Base-by-base conservation (phyloP, 2,329 filamentous ascomycete species). In the Sarocladium oryzae region DNA sequence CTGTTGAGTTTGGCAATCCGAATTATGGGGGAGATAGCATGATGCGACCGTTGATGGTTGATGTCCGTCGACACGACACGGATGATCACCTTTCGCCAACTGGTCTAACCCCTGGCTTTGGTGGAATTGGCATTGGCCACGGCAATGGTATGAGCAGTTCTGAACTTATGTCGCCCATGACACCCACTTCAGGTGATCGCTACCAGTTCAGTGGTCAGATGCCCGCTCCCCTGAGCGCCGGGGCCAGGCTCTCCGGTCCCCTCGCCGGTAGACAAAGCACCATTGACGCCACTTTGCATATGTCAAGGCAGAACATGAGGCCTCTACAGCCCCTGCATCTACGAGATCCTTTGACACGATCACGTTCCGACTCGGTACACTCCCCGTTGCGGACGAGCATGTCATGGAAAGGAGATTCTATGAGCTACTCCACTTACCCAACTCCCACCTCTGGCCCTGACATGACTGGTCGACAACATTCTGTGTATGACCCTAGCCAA, bases 31-130 rank as follows among this genome's bases (percentile, higher is more conserved):
- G 81, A 55, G 43, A 48, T 20, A 40, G 7, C 20, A 81, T 84
- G 68, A 79, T 84, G 69, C 76, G 84, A 28, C 82, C 85, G 2
- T 63, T 89, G 55, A 82, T 86, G 68, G 75, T 88, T 21, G 85
- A 89, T 58, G 77, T 86, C 55, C 75, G 85, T 54, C 77, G 84
- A 57, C 69, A 75, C 24, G 79, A 84, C 7, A 75, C 77, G 10
- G 81, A 82, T n/a, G 79, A 84, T 20, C 82, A 86, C 59, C 73
- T 85, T 57, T 86, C 85, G 10, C 78, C 84, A 1, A 81, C 82
- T 0, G 81, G 81, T 10, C 73, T 89, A 23, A 86, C 79, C 55
- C 82, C 85, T 23, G 80, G 79, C 0, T 86, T 88, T 65, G 81
- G 82, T 9, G 75, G 75, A 56, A 82, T 88, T 57, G 79, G 79